Evolutionary conservation across 495 filamentous ascomycete genomes (phyloP).

Genomic region (Barbatosphaeria neglecta): DNA sequence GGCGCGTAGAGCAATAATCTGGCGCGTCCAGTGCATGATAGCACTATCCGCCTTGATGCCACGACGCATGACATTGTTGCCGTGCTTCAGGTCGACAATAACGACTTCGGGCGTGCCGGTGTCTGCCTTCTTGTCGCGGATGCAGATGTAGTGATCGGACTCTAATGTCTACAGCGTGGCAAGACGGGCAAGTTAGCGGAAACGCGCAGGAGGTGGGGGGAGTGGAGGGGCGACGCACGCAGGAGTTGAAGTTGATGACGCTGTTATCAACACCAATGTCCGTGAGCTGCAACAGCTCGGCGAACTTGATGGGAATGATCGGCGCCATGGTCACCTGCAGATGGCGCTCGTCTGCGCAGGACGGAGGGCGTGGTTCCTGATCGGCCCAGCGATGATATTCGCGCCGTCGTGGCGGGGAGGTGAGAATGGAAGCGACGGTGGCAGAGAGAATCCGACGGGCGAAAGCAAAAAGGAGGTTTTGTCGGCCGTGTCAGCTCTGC

Average conservation of each 20-base stretch:
- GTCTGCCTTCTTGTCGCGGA: slow-evolving; percentile 80
- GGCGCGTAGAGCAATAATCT: slow-evolving; percentile 93
- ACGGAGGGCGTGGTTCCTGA: too few relatives aligned
- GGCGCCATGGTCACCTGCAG: slow-evolving; percentile 28
- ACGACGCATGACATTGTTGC: slow-evolving; percentile 81
- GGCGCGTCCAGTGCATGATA: slow-evolving; percentile 96
- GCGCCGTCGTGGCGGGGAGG: not conserved
- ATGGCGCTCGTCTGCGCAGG: slow-evolving; percentile 24
- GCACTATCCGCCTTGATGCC: slow-evolving; percentile 99
- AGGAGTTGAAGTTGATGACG: slow-evolving; percentile 93
- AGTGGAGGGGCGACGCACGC: slow-evolving; percentile 61
- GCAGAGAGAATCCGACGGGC: not conserved
- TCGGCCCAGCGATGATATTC: too few relatives aligned
- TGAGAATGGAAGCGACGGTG: slow-evolving; percentile 8
- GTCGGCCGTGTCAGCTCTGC: not conserved
- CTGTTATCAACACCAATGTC: slow-evolving; percentile 70
- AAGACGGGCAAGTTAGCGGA: slow-evolving; percentile 12
- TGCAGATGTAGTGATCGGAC: slow-evolving; percentile 90
- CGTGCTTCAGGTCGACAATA: slow-evolving; percentile 91
- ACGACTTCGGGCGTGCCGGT: slow-evolving; percentile 81
- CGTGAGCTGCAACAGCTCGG: slow-evolving; percentile 79
- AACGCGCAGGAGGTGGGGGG: slow-evolving; percentile 1
- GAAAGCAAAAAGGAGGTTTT: slow-evolving; percentile 2
- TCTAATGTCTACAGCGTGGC: slow-evolving; percentile 66
- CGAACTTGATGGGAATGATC: slow-evolving; percentile 89